Base-by-base conservation (phyloP, 257 asterid species). In the Scutellaria barbata region DNA sequence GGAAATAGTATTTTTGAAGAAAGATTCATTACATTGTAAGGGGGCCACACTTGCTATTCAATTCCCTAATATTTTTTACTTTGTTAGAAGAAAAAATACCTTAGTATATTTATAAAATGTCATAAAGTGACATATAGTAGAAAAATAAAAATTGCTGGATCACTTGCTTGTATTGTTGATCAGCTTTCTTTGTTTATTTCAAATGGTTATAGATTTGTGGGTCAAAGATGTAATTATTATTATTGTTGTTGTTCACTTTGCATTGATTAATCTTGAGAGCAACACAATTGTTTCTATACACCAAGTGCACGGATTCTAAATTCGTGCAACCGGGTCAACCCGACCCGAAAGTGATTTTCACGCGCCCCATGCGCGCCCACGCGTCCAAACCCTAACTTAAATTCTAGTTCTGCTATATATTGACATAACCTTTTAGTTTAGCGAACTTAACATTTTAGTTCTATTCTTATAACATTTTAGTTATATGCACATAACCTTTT, bases 31-130 rank as follows among this genome's bases (percentile, higher is more conserved):
- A 20, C 37, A 52, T 13, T 40, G 72, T 48, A 18, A 53, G 43
- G 75, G 65, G 63, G 43, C 67, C 42, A 69, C 41, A 50, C 43
- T 48, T 66, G 63, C 63, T 67, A 9, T 25, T 65, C 42, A 17
- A 22, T 10, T 50, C 35, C 35, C 35, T 4, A 2, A 30, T 4
- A 2, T 30, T 30, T 30, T 30, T 30, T 30, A 2, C 25, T 30
- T 10, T 46, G 12, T 46, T 46, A 46, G 52, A 10, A 46, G 17
- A 42, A 42, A 42, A 42, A 7, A 4, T 30, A 30, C 35, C 35
- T 2, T 30, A 30, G 35, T 12, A 30, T 10, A 56, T 30, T 6
- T 13, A 6, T 10, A 56, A 1, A 56, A 40, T 56, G 63, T 56
- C 12, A 11, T 56, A 55, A 8, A 4, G 35, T 6, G 50, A 68